Base-by-base conservation (phyloP, 306 rosid genomes). In the Neltuma alba region DNA sequence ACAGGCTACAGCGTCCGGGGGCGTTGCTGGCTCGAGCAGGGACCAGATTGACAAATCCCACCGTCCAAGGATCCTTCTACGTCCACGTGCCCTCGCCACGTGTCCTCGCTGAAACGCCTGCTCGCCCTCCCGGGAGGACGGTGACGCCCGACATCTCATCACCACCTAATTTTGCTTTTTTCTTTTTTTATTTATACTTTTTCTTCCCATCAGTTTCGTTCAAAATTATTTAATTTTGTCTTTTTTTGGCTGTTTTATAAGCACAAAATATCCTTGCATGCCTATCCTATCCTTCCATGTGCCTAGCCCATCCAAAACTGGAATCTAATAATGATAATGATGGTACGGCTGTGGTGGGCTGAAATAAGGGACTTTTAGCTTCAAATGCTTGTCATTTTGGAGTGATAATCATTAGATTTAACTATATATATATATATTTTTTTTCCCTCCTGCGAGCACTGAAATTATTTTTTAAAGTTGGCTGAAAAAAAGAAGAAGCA, bases 41-140 rank as follows among this genome's bases (percentile, higher is more conserved):
- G 55, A 66, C 50, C 72, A 38, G 30, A n/a, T n/a, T n/a, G 48
- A 37, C 72, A 14, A 34, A 42, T 34, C 74, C 41, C 86, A 80
- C 89, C 89, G 89, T 79, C 91, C 79, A 81, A 72, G 9, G 18
- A 33, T 28, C 27, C 14, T 60, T 5, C 31, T n/a, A 11, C 76
- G 23, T 76, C 88, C 92, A 88, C 92, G 88, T 80, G 21, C 61
- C 61, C 21, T 2, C n/a, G 2, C 27, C 79, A 76, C 83, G 78
- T 79, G 81, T 52, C 58, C n/a, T n/a, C n/a, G n/a, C n/a, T n/a
- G n/a, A n/a, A n/a, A n/a, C n/a, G n/a, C n/a, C n/a, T n/a, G n/a
- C n/a, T n/a, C n/a, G n/a, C n/a, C n/a, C n/a, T n/a, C n/a, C n/a
- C n/a, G n/a, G n/a, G n/a, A n/a, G n/a, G n/a, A 30, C 83, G 82